A percentile compares a stretch with the other conserved stretches of the same genome.
Conservation (phyloP, 805 yeast genomes). For the Nakazawaea anatomiae region DNA sequence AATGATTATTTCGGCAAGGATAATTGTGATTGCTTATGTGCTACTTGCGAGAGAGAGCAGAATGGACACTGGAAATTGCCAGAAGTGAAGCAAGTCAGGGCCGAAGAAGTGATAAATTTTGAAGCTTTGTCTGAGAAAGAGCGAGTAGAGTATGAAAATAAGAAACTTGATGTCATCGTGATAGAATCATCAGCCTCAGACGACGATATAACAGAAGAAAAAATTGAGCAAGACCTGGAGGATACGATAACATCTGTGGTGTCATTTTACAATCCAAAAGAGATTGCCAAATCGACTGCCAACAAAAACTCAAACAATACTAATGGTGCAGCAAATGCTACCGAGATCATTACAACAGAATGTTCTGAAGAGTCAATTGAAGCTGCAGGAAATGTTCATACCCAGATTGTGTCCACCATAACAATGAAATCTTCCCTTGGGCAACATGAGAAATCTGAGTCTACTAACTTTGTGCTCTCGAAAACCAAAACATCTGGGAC, state of each 20-base stretch:
- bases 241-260: too few relatives aligned
- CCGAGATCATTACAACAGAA: too few relatives aligned
- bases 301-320: too few relatives aligned
- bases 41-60: constrained; percentile 29
- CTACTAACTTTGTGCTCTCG: neutral
- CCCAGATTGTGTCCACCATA: neutral
- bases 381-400: neutral
- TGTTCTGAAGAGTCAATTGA: neutral
- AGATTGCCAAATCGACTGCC: too few relatives aligned
- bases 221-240: neutral
- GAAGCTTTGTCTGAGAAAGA: neutral
- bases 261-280: too few relatives aligned
- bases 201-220: neutral
- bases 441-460: neutral
- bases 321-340: too few relatives aligned
- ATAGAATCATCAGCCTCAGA: neutral
- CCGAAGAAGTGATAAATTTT: neutral
- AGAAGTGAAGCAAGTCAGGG: neutral
- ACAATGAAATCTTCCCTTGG: neutral
- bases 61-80: neutral
- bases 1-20: constrained; percentile 34
- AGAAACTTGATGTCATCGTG: neutral
- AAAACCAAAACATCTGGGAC: neutral
- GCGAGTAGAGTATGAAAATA: neutral
- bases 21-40: constrained; percentile 39